Base-by-base conservation (phyloP, 768 basidiomycete species). In the Pisolithus albus region DNA sequence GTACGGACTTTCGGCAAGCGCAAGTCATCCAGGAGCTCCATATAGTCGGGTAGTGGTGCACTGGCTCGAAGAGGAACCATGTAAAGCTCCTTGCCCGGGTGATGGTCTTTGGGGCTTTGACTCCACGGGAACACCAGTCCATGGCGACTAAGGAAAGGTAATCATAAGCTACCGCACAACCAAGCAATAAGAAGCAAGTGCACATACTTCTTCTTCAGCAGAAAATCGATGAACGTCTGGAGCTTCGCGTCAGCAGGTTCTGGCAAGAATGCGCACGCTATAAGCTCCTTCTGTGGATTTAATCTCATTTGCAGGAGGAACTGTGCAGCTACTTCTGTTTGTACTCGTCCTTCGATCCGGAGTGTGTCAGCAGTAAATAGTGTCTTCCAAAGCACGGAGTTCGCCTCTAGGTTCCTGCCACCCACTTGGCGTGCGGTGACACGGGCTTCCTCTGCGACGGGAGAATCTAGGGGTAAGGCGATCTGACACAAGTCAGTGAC, bases 121-220 rank as follows among this genome's bases (percentile, higher is more conserved):
- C 89, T 86, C 90, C 90, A 92, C 8, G 90, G 90, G 56, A 92
- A 91, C 18, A 91, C 79, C 19, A 92, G 76, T 9, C 87, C 90
- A 63, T 92, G 88, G 19, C 90, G 90, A 47, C 90, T 92, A 63
- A 11, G 65, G 56, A 58, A 34, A 53, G 32, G 18, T 19, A 32
- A 30, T 54, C 38, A 46, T 52, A 48, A 32, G 51, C 28, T 50
- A 58, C 40, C 52, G 48, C n/a, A 2, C 48, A 26, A 48, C n/a
- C n/a, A 30, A 28, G 36, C 47, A 32, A 50, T 51, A 55, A 41
- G 37, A 55, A 18, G 46, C 56, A 23, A 21, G 49, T 36, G 58
- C 48, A 71, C 83, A 52, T 61, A 90, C 89, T 79, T 79, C 74
- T 89, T 90, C 1, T 75, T 75, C 36, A 84, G 74, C 47, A 92